Evolutionary conservation across 805 yeast species (phyloP).

Genomic region (Pichia heedii): DNA sequence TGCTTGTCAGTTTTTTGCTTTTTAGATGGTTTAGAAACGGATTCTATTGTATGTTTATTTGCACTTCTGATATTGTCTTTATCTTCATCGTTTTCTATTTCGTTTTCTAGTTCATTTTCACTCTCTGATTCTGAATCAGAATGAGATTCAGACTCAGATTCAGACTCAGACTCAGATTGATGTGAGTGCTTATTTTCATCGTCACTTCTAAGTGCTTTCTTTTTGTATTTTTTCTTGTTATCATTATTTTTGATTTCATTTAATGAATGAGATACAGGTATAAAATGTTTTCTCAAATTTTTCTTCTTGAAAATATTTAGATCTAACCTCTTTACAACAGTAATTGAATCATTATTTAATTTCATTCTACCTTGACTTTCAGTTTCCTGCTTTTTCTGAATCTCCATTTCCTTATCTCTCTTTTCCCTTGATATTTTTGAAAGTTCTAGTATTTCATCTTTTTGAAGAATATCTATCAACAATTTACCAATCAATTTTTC

Average conservation of each 20-base stretch:
- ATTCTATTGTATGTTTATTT: neutral
- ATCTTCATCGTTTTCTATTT: conserved; percentile 13
- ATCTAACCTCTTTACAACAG: conserved; percentile 9
- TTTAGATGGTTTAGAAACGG: neutral
- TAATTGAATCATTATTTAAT: neutral
- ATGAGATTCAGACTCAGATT: neutral
- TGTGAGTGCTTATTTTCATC: neutral
- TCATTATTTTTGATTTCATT: conserved; percentile 24
- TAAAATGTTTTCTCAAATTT: conserved; percentile 4
- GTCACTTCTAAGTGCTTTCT: neutral
- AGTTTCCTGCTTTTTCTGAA: conserved; percentile 6
- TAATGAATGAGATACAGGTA: conserved; percentile 47
- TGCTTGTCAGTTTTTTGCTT: conserved; percentile 1
- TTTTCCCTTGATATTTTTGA: conserved; percentile 19
- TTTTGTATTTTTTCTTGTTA: neutral
- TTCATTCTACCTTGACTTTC: neutral
- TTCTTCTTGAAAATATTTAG: conserved; percentile 8
- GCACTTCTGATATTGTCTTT: conserved; percentile 9
- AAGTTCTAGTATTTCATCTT: conserved; percentile 32
- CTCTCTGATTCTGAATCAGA: neutral
- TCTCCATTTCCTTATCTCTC: conserved; percentile 13
- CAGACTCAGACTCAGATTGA: neutral
- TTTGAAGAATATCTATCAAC: conserved; percentile 51
- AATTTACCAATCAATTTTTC: conserved; percentile 66
- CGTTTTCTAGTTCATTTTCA: conserved; percentile 16